Evolutionary conservation across 1,139 yeast genomes (phyloP).

Genomic region (Sugiyamaella novakii): DNA sequence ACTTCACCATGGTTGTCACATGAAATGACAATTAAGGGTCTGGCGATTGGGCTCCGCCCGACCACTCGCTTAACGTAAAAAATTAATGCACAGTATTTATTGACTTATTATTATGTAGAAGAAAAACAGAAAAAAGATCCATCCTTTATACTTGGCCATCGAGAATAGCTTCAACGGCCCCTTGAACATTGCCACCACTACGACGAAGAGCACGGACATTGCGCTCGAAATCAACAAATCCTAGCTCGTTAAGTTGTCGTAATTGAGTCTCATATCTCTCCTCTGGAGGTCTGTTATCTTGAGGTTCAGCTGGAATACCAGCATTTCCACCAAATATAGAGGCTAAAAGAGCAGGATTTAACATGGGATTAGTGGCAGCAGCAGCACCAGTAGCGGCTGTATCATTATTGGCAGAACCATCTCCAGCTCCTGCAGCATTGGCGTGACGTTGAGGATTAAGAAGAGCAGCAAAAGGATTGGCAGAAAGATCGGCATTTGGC

Average conservation of each 20-base stretch:
- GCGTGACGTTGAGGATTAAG: constrained; percentile 15
- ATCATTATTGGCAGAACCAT: constrained; percentile 23
- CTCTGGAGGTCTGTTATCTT: constrained; percentile 91
- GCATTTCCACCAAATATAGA: constrained; percentile 32
- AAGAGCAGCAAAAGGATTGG: constrained; percentile 33
- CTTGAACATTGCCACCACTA: constrained; percentile 96
- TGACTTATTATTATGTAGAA: constrained; percentile 1
- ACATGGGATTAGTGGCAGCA: constrained; percentile 22
- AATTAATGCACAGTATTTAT: too few species aligned
- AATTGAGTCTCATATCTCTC: constrained; percentile 89
- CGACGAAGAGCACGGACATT: constrained; percentile 91
- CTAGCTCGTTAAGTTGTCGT: constrained; percentile 94
- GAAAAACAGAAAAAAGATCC: neutral
- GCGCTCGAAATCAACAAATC: constrained; percentile 89
- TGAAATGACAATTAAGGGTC: too few species aligned
- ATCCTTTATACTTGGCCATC: constrained; percentile 50
- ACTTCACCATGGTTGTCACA: too few species aligned
- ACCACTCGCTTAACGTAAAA: too few species aligned
- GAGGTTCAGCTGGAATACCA: constrained; percentile 42
- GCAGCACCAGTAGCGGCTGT: constrained; percentile 17
- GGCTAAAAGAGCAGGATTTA: constrained; percentile 32
- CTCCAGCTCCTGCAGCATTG: constrained; percentile 21
- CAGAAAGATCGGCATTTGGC: constrained; percentile 31
- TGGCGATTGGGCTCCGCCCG: too few species aligned
- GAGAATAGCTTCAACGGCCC: constrained; percentile 87